A percentile compares a stretch with the other conserved stretches of the same genome.
Conservation (phyloP, 2,329 filamentous ascomycete genomes). For the Cercospora sp. region DNA sequence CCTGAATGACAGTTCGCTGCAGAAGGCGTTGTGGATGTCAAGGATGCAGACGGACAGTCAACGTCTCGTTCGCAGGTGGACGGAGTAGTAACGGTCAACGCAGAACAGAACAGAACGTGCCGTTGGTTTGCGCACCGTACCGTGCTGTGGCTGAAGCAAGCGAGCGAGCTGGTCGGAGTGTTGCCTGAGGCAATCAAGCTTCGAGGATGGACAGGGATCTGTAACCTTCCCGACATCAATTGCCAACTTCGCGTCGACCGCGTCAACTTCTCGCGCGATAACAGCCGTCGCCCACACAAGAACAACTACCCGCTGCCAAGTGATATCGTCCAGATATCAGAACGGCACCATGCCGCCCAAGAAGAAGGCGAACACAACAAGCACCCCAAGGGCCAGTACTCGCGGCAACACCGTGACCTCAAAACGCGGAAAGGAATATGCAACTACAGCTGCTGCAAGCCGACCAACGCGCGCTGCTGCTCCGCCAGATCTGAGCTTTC, state of each 20-base stretch:
- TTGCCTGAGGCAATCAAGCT: background rate
- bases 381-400: background rate
- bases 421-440: slow-evolving; percentile 29
- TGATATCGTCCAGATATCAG: background rate
- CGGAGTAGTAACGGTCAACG: background rate
- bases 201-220: background rate
- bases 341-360: slow-evolving; percentile 27
- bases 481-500: slow-evolving; percentile 12
- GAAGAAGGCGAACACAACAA: slow-evolving; percentile 19
- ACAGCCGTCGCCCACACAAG: background rate
- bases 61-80: background rate
- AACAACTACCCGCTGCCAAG: background rate
- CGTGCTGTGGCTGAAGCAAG: background rate
- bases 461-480: slow-evolving; percentile 27
- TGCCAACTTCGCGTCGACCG: background rate
- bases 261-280: background rate
- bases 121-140: background rate
- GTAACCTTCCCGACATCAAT: background rate
- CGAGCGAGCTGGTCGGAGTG: background rate
- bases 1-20: background rate
- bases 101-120: background rate
- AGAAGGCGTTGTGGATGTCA: background rate
- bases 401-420: slow-evolving; percentile 24
- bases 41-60: background rate
- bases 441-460: slow-evolving; percentile 33